phyloP scores from a whole-genome alignment of 139 green algal genomes.

The Volvox africanus region DNA sequence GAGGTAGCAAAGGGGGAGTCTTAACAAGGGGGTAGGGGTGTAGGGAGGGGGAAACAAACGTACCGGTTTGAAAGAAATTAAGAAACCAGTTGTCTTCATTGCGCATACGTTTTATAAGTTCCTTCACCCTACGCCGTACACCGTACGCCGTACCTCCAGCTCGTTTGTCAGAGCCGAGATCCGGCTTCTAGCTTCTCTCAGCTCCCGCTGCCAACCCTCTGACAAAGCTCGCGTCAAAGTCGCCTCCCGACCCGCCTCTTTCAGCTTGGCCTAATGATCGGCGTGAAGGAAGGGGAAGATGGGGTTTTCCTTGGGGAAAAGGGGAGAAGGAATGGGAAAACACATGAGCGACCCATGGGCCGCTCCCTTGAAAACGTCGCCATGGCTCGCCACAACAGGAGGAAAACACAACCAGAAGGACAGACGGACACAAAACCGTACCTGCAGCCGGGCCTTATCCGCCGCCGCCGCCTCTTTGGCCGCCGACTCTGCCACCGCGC shows the following conservation, averaged over 20 bases:
- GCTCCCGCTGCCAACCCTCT: constrained; percentile 55
- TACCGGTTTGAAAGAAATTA: too few relatives aligned
- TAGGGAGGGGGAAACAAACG: too few relatives aligned
- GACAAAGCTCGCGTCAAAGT: constrained; percentile 56
- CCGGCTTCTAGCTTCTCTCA: constrained; percentile 30
- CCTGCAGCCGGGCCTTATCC: constrained; percentile 43
- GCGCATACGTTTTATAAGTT: background rate
- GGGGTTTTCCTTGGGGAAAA: background rate
- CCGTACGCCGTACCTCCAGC: constrained; percentile 23
- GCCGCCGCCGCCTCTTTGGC: constrained; percentile 42
- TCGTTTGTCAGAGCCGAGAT: background rate
- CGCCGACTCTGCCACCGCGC: constrained; percentile 18
- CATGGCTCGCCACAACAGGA: too few relatives aligned
- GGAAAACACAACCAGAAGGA: too few relatives aligned
- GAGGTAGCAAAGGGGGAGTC: too few relatives aligned
- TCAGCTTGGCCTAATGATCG: background rate
- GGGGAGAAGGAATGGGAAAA: background rate
- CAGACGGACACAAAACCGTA: background rate
- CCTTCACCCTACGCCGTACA: background rate
- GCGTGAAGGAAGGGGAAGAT: background rate
- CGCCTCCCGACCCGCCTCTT: constrained; percentile 51
- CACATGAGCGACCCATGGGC: background rate
- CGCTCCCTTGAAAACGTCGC: too few relatives aligned
- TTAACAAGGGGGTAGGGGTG: too few relatives aligned
- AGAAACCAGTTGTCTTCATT: too few relatives aligned